Base-by-base conservation (phyloP, 805 yeast genomes). In the Starmera dryadoides region DNA sequence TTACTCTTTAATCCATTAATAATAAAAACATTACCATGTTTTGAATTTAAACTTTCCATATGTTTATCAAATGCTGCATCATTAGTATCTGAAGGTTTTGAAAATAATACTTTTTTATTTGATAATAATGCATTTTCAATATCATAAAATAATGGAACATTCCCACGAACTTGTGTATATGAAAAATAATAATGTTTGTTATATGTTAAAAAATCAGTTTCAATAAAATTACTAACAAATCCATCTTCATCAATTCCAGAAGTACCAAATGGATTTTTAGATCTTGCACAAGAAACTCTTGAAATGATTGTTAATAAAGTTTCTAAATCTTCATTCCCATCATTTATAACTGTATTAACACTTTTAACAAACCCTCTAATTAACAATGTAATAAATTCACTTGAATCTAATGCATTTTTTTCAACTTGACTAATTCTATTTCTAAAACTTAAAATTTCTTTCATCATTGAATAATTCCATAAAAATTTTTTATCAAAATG, bases 141-240 rank as follows among this genome's bases (percentile, higher is more conserved):
- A 54, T 91, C 98, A 94, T 95, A 93, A 53, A 86, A 91, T 6
- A 93, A 64, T 0, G 99, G 98, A 1, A 89, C 89, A 22, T 94
- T 85, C 4, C 98, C 98, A 48, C 96, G 67, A 3, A 89, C 72
- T 61, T 88, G 96, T 0, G 83, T 73, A 59, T 82, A 91, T 1
- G 96, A 78, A 50, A 80, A 83, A 63, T 69, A 60, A 62, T 73
- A 58, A 5, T 45, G 46, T 34, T 65, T 63, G 33, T 69, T 65
- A 53, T 78, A 73, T 42, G 80, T 69, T 17, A 93, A 78, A 16
- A 87, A 69, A 53, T 93, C 99, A 0, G 96, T 84, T 54, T 88
- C 97, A 25, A 87, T 86, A 53, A 81, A 87, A 58, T 86, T 88
- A 33, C 98, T 89, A 20, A 89, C 95, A 53, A 84, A 73, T 1